Conservation (phyloP, 1,284 basidiomycete species). For the Sporisorium reilianum region DNA sequence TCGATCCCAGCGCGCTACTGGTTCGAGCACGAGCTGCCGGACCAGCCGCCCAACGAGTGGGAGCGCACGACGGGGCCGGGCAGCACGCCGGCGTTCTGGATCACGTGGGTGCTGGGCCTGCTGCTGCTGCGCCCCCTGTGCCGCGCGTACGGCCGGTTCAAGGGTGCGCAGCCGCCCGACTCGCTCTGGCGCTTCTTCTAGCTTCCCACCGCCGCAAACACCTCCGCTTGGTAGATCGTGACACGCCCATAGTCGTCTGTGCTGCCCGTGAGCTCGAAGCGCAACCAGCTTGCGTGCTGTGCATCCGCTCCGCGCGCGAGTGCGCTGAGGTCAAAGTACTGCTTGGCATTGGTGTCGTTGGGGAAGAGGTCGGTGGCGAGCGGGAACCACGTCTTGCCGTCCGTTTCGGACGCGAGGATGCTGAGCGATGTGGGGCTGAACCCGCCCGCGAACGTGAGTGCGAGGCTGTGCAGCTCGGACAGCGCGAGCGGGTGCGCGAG, state of each 20-base stretch:
- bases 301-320: neutral
- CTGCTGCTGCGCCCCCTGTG: constrained; percentile 38
- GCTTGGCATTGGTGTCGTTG: constrained; percentile 42
- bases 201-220: constrained; percentile 15
- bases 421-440: constrained; percentile 33
- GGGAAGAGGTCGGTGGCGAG: constrained; percentile 14
- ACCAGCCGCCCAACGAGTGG: constrained; percentile 36
- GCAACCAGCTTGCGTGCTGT: constrained; percentile 11
- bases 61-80: constrained; percentile 22
- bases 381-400: constrained; percentile 21
- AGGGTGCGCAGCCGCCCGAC: constrained; percentile 22
- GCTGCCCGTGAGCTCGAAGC: constrained; percentile 36
- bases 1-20: constrained; percentile 31
- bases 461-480: constrained; percentile 18
- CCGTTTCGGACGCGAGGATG: constrained; percentile 10
- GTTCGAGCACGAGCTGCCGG: constrained; percentile 38
- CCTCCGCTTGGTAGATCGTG: constrained; percentile 38
- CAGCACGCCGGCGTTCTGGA: constrained; percentile 35
- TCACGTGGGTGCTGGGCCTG: constrained; percentile 30
- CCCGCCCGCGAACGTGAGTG: constrained; percentile 44
- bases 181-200: constrained; percentile 52
- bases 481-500: constrained; percentile 5
- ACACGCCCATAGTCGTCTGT: constrained; percentile 52
- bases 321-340: constrained; percentile 23
- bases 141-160: constrained; percentile 36